A percentile compares a stretch with the other conserved stretches of the same genome.
Conservation (phyloP, 768 basidiomycete species). For the Tephrocybe rancida region DNA sequence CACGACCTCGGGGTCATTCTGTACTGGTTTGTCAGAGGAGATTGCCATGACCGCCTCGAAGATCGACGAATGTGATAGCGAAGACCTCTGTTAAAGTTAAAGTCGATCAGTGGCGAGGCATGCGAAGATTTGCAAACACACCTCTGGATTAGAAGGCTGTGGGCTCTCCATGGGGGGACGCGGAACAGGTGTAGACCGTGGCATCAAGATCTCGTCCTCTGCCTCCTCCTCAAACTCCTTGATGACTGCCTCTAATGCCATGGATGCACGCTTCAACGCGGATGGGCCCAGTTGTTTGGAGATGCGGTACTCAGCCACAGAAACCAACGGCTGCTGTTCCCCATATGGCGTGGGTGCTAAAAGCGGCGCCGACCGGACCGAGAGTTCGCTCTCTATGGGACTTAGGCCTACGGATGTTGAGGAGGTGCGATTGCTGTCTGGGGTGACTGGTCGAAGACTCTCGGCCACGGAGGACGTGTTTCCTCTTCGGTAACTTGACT, state of each 20-base stretch:
- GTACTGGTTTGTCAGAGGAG: conserved; percentile 60
- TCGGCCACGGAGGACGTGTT: conserved; percentile 45
- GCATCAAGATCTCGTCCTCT: conserved; percentile 79
- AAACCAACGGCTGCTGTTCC: conserved; percentile 31
- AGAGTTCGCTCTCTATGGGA: conserved; percentile 38
- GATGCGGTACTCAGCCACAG: conserved; percentile 46
- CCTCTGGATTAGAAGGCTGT: conserved; percentile 23
- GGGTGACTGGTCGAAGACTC: conserved; percentile 55
- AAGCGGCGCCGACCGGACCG: conserved; percentile 43
- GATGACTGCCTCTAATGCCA: conserved; percentile 77
- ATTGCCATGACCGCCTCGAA: conserved; percentile 72
- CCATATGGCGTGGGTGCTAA: conserved; percentile 38
- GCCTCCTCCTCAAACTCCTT: conserved; percentile 76
- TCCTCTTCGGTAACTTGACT: conserved; percentile 36
- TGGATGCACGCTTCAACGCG: conserved; percentile 63
- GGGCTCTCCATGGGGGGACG: conserved; percentile 37
- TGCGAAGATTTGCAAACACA: conserved; percentile 24
- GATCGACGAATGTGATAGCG: conserved; percentile 39
- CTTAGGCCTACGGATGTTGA: conserved; percentile 44
- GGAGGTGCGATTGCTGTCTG: conserved; percentile 46
- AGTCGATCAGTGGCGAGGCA: conserved; percentile 9
- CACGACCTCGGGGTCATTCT: conserved; percentile 41
- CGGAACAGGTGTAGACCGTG: conserved; percentile 56
- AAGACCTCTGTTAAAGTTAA: conserved; percentile 28
- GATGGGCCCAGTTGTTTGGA: conserved; percentile 54